These are phyloP conservation scores for Noccaea caerulescens DNA, from an alignment of 345 rosid species.

Conservation along the genomic window DNA sequence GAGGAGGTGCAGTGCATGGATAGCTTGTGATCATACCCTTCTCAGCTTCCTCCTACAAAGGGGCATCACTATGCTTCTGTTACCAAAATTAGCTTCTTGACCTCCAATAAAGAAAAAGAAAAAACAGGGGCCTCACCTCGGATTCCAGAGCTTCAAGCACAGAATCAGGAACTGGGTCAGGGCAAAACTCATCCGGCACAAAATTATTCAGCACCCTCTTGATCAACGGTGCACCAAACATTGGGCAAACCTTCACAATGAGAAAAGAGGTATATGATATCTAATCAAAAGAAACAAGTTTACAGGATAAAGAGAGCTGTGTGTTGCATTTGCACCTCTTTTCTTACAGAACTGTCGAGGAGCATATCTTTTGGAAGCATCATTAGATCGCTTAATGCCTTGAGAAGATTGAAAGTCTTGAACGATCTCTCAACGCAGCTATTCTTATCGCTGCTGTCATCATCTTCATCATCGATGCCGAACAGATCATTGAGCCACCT, in stretches of 20 bases:
- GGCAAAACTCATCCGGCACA: constrained; percentile 86
- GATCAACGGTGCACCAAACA: constrained; percentile 75
- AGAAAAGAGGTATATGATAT: constrained; percentile 9
- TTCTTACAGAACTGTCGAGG: constrained; percentile 62
- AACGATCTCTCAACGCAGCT: constrained; percentile 56
- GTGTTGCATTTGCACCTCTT: constrained; percentile 63
- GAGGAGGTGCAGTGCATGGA: constrained; percentile 69
- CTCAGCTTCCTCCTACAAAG: constrained; percentile 41
- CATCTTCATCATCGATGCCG: constrained; percentile 73
- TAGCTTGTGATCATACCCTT: constrained; percentile 44
- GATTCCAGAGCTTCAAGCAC: constrained; percentile 77
- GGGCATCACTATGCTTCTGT: constrained; percentile 18
- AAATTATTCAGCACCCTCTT: constrained; percentile 74
- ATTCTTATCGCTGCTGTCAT: constrained; percentile 45
- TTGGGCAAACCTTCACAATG: constrained; percentile 76
- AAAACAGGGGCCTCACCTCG: constrained; percentile 57
- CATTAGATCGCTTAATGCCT: constrained; percentile 93
- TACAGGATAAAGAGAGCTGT: constrained; percentile 5
- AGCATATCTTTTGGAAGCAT: constrained; percentile 99
- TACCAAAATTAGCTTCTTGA: constrained; percentile 16
- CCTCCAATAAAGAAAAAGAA: not conserved
- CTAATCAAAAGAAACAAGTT: not conserved
- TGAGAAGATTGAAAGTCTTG: constrained; percentile 80
- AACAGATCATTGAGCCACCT: constrained; percentile 91
- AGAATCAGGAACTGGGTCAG: constrained; percentile 79